Base-by-base conservation (phyloP, 371 early-diverging fungal species). In the Mucor saturninus region DNA sequence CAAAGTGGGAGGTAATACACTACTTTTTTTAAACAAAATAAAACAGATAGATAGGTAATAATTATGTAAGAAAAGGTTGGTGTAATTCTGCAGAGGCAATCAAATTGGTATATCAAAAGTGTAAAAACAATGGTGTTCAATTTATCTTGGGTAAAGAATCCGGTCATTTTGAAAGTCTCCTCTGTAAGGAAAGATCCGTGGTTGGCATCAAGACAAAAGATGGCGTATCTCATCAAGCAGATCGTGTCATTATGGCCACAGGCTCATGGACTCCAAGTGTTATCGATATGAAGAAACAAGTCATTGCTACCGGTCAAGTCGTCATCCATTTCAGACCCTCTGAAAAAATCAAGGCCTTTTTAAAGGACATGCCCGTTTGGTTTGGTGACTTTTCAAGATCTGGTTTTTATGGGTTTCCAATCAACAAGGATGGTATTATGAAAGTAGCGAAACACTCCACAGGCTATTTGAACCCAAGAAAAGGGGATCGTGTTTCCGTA, bases 211-310 rank as follows among this genome's bases (percentile, higher is more conserved):
- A 50, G 29, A 84, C 84, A 21, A 65, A 56, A 37, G 83, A 85
- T 51, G 73, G 75, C 1, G 54, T 54, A 46, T n/a, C 46, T 0
- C 81, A 81, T 56, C 15, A 13, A 35, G 79, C 67, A 0, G 83
- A 76, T 50, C 60, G 56, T 5, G 79, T 87, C 0, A 48, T 87
- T 3, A 56, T 85, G 51, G 76, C 81, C 0, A 77, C 84, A 13
- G 87, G 87, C 8, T 70, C 81, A 11, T 87, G 87, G 87, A 81
- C 83, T n/a, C 72, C 80, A 0, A 70, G 77, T 14, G 5, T 85
- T 3, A 62, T 87, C 2, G 77, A 83, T 38, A 54, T 81, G 46
- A 58, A 61, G 21, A 56, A 62, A 13, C 54, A 73, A 21, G 56
- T 83, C 30, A 63, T 68, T 10, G 82, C 86, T 0, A 72, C 83